phyloP scores from a whole-genome alignment of 1,139 yeast genomes.

The Candida sp. region DNA sequence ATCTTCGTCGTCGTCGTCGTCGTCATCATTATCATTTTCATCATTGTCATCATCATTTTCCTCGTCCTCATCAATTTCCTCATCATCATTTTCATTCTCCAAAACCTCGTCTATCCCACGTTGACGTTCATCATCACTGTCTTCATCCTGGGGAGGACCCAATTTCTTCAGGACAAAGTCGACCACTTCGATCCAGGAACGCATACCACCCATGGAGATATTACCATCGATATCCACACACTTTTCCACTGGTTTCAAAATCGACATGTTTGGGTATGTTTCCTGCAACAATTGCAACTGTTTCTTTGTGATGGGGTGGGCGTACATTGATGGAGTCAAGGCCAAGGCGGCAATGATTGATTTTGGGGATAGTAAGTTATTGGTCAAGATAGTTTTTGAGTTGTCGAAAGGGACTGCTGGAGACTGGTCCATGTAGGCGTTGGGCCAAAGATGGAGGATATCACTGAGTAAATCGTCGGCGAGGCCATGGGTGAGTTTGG shows the following conservation, averaged over 20 bases:
- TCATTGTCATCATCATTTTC: conserved; percentile 11
- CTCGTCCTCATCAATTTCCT: conserved; percentile 10
- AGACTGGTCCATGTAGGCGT: conserved; percentile 1
- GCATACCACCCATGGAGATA: conserved; percentile 31
- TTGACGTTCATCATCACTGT: conserved; percentile 13
- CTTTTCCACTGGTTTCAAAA: conserved; percentile 28
- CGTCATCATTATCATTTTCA: conserved; percentile 5
- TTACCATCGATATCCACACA: conserved; percentile 28
- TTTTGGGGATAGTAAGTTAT: conserved; percentile 17
- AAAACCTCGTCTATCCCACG: conserved; percentile 8
- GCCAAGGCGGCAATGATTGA: conserved; percentile 27
- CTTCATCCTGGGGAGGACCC: conserved; percentile 19
- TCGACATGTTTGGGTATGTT: conserved; percentile 23
- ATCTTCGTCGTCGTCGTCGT: conserved; percentile 5
- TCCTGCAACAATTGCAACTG: conserved; percentile 21
- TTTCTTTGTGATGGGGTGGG: conserved; percentile 26
- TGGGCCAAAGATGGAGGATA: conserved; percentile 24
- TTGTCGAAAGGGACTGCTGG: not conserved
- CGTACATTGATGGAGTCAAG: conserved; percentile 25
- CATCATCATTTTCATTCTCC: conserved; percentile 6
- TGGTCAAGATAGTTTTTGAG: conserved; percentile 16
- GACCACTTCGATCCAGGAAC: conserved; percentile 29
- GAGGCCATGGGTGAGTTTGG: conserved; percentile 24
- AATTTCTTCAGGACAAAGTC: conserved; percentile 23
- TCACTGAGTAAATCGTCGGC: conserved; percentile 25